A percentile compares a stretch with the other conserved stretches of the same genome.
These are phyloP conservation scores for Rhynchosporium secalis DNA, from an alignment of 2,329 filamentous ascomycete species.

Conservation along the genomic window DNA sequence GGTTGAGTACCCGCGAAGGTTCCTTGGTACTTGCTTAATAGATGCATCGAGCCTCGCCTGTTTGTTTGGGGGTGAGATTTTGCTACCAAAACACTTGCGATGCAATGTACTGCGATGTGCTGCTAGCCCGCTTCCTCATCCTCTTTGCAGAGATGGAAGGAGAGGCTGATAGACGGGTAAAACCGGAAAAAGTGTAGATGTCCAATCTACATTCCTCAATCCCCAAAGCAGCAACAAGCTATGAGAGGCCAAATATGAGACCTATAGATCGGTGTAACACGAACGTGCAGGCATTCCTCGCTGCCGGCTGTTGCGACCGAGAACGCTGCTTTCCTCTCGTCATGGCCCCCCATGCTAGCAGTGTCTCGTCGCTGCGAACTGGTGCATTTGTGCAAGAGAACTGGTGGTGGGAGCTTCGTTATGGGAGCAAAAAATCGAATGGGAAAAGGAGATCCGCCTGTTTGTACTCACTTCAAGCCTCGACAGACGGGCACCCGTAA, in stretches of 20 bases:
- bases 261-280: constrained; percentile 18
- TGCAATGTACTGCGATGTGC: background rate
- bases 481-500: constrained; percentile 26
- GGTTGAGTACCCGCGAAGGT: background rate
- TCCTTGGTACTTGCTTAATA: background rate
- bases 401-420: background rate
- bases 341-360: constrained; percentile 11
- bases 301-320: constrained; percentile 12
- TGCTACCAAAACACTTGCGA: background rate
- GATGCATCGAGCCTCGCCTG: background rate
- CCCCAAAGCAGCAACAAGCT: constrained; percentile 18
- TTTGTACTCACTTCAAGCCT: constrained; percentile 33
- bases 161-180: background rate
- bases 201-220: constrained; percentile 19
- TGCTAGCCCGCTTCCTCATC: background rate
- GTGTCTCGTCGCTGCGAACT: constrained; percentile 20
- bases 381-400: constrained; percentile 33
- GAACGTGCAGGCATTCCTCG: constrained; percentile 25
- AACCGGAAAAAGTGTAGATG: background rate
- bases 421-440: constrained; percentile 3
- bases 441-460: constrained; percentile 12
- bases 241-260: background rate
- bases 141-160: too few species aligned
- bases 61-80: background rate
- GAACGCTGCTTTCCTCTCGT: background rate